Evolutionary conservation across 2,329 filamentous ascomycete species (phyloP), one percentile per base, ranked within the genome.

Genomic region (Pseudodiploospora longispora): DNA sequence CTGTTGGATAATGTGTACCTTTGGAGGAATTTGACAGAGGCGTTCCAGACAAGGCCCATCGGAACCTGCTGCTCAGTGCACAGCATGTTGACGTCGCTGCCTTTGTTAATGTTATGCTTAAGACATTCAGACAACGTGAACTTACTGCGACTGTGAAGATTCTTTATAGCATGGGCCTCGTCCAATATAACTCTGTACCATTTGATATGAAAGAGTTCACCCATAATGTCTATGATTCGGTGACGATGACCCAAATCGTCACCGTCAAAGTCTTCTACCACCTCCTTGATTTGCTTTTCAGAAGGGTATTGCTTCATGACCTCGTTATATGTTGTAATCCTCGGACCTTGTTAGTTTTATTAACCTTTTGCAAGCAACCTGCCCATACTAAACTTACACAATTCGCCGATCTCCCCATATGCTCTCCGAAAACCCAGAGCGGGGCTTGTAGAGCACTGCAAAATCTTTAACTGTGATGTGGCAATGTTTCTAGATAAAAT

Each of bases 151-250:
- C 59, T 56, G 0, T 44, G 44, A 5, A 67, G 58, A 30, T 77
- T 80, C 48, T 79, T 80, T 47, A 82, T 77, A 0, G 52, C 52
- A 40, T 80, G 76, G 0, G 70, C 75, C 51, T 82, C 78, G 38
- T 82, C 78, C 0, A 81, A 59, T 1, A 81, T 66, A 4, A 82
- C 47, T 2, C 79, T 61, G 35, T 74, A 68, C 62, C 69, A 78
- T 0, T 62, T 56, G 4, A 69, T 52, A 0, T 65, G 5, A 30
- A 56, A 58, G 0, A 64, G 28, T 0, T 0, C 0, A 0, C 56
- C 52, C 0, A 30, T 2, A 0, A 38, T 0, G 78, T 75, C n/a
- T 67, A 76, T 68, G 4, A 66, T 54, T 0, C 63, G 39, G 0
- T 55, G 47, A 2, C 59, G 52, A 5, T 54, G 69, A 0, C 56